phyloP scores from a whole-genome alignment of 495 filamentous ascomycete species.

The Mytilinidion resinicola region DNA sequence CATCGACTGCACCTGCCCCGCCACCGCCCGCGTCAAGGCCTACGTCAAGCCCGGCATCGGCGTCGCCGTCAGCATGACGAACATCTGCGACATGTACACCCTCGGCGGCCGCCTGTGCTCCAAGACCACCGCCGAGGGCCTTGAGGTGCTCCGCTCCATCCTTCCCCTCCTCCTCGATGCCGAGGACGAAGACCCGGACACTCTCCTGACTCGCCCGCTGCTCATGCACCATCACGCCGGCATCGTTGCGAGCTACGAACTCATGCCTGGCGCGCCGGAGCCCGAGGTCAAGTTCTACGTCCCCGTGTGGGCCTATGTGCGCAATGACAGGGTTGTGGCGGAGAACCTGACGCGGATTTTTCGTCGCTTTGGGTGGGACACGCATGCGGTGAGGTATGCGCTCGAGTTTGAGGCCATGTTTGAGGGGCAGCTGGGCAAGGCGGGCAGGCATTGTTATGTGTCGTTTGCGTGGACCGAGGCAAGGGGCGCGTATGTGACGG shows the following conservation, averaged over 20 bases:
- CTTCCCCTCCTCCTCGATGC: neutral
- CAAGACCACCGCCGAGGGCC: neutral
- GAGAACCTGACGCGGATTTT: neutral
- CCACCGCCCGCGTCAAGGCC: neutral
- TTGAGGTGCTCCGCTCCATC: neutral
- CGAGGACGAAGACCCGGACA: neutral
- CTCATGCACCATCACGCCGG: neutral
- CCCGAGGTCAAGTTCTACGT: conserved; percentile 2
- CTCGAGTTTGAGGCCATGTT: neutral
- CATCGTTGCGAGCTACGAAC: neutral
- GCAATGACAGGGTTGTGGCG: neutral
- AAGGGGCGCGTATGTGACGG: neutral
- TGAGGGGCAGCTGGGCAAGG: neutral
- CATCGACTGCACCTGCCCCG: neutral
- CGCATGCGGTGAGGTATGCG: neutral
- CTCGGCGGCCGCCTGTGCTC: neutral
- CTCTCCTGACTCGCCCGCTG: neutral
- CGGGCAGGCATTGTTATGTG: neutral
- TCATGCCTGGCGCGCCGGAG: neutral
- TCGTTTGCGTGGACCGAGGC: neutral
- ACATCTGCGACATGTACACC: conserved; percentile 1
- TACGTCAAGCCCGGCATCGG: neutral
- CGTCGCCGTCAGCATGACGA: neutral
- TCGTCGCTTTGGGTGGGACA: neutral
- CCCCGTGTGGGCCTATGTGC: neutral